Percentiles rank a stretch among this genome's conserved stretches.
These are phyloP conservation scores for Volvox reticuliferus DNA, from an alignment of 139 green algal genomes.

Conservation along the genomic window DNA sequence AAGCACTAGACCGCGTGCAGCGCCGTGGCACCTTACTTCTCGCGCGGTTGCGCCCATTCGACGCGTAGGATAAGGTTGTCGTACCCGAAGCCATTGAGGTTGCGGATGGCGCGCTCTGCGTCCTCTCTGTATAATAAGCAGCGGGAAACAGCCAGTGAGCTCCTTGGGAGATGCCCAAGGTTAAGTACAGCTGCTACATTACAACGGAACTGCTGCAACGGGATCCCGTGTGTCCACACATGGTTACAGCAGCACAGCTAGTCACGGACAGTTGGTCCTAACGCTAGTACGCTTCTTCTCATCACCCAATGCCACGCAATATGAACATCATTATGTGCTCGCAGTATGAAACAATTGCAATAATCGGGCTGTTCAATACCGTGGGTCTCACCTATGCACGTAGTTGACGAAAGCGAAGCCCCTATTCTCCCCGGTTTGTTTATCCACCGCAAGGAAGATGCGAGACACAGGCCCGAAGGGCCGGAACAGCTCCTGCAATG, in stretches of 20 bases:
- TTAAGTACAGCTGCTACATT: too few relatives aligned
- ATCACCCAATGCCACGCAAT: too few relatives aligned
- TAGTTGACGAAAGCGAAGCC: slow-evolving; percentile 99
- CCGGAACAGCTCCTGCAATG: slow-evolving; percentile 92
- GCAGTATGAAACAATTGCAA: too few relatives aligned
- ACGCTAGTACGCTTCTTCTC: too few relatives aligned
- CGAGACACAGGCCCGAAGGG: slow-evolving; percentile 94
- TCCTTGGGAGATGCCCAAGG: too few relatives aligned
- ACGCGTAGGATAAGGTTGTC: slow-evolving; percentile 98
- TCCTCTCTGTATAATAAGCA: slow-evolving; percentile 76
- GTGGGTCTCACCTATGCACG: slow-evolving; percentile 68
- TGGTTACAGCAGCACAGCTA: too few relatives aligned
- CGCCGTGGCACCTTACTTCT: not conserved
- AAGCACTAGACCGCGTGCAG: not conserved
- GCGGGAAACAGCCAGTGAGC: not conserved
- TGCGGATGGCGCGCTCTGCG: slow-evolving; percentile 91
- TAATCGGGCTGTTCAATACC: too few relatives aligned
- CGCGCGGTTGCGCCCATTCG: slow-evolving; percentile 83
- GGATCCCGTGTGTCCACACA: too few relatives aligned
- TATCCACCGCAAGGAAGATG: slow-evolving; percentile 96
- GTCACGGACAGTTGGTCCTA: too few relatives aligned
- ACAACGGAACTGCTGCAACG: too few relatives aligned
- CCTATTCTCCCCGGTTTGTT: slow-evolving; percentile 91
- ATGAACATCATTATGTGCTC: too few relatives aligned
- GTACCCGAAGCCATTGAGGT: slow-evolving; percentile 96